Percentiles rank a stretch among this genome's conserved stretches.
Evolutionary conservation across 768 basidiomycete species (phyloP).

Genomic region (Tulasnella sp.): DNA sequence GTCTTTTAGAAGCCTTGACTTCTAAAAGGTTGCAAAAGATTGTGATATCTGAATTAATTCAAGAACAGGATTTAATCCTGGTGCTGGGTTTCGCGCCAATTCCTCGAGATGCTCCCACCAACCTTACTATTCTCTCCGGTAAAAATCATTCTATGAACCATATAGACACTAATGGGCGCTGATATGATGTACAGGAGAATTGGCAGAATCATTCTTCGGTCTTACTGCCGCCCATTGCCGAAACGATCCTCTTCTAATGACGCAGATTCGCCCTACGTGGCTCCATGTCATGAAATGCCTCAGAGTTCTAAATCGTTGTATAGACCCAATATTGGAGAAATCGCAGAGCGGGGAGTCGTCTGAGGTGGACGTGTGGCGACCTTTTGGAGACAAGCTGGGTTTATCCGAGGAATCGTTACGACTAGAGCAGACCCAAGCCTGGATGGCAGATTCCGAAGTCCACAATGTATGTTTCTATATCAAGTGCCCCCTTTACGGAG

Average conservation of each 20-base stretch:
- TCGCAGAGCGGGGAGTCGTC: not conserved
- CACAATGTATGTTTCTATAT: not conserved
- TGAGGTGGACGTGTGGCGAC: not conserved
- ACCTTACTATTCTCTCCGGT: not conserved
- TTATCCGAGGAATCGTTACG: not conserved
- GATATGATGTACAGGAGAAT: not conserved
- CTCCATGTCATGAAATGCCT: not conserved
- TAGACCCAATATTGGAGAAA: not conserved
- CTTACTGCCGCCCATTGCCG: not conserved
- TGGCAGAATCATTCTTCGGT: not conserved
- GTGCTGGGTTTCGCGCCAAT: not conserved
- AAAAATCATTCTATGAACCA: not conserved
- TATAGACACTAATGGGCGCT: not conserved
- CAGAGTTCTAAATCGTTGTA: not conserved
- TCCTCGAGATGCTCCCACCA: not conserved
- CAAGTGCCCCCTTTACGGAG: not conserved
- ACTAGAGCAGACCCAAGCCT: not conserved
- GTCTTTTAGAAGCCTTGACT: not conserved
- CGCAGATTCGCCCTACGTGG: not conserved
- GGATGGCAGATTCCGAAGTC: not conserved
- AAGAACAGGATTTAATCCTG: not conserved
- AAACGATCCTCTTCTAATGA: not conserved
- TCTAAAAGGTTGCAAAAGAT: not conserved
- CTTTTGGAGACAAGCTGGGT: not conserved
- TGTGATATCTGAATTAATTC: not conserved